Conservation (phyloP, 257 asterid species). For the Jaltomata sinuosa region DNA sequence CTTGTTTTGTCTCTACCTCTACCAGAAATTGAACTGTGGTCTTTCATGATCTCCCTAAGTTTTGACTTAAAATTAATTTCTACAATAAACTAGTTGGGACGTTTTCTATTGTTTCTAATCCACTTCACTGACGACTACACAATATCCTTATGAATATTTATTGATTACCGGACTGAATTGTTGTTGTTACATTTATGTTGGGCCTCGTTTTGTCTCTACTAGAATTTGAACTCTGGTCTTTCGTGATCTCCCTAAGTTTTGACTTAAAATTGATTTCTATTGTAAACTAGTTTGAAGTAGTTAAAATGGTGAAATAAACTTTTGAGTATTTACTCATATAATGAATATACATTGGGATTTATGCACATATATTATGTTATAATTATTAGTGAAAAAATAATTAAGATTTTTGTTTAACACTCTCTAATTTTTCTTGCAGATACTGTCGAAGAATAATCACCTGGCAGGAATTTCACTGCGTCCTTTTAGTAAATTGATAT, state of each 20-base stretch:
- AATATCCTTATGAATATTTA: background rate
- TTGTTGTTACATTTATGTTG: background rate
- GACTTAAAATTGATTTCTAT: background rate
- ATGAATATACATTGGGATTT: too few relatives aligned
- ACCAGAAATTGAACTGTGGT: background rate
- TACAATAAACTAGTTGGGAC: too few relatives aligned
- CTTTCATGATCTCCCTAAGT: background rate
- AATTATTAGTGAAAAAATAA: too few relatives aligned
- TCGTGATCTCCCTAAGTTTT: background rate
- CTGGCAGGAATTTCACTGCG: slow-evolving; percentile 26
- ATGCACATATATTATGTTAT: too few relatives aligned
- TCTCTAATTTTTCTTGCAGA: slow-evolving; percentile 20
- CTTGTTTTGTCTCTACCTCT: background rate
- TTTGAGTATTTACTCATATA: too few relatives aligned
- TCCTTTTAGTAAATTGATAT: slow-evolving; percentile 38
- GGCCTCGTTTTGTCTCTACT: background rate
- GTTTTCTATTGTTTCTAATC: too few relatives aligned
- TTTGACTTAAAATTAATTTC: background rate
- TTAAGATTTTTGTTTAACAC: too few relatives aligned
- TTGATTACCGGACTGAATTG: background rate
- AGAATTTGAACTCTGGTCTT: background rate
- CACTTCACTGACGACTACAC: background rate
- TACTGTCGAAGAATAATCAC: slow-evolving; percentile 41
- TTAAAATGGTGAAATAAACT: too few relatives aligned
- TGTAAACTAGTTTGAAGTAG: too few relatives aligned